phyloP scores from a whole-genome alignment of 441 rosid species.

The Raphanus hybrid region DNA sequence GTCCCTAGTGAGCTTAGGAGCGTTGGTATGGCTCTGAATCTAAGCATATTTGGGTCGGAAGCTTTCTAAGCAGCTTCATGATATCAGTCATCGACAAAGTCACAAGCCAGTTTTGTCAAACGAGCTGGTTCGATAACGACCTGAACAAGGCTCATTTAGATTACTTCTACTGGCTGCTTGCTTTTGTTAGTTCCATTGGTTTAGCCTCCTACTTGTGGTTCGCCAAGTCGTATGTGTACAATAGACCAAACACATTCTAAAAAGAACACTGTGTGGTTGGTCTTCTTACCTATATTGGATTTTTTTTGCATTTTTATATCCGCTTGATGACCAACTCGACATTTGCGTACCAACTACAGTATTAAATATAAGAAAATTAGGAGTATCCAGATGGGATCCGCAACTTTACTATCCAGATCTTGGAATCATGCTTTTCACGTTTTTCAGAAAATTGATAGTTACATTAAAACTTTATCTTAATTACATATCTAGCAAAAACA shows the following conservation, averaged over 20 bases:
- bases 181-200: slow-evolving; percentile 41
- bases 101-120: slow-evolving; percentile 34
- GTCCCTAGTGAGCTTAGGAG: slow-evolving; percentile 6
- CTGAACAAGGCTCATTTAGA: slow-evolving; percentile 55
- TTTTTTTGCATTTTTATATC: background rate
- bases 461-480: background rate
- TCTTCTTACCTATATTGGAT: background rate
- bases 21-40: slow-evolving; percentile 2
- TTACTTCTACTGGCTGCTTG: slow-evolving; percentile 62
- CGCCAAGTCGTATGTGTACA: slow-evolving; percentile 17
- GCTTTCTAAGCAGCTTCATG: slow-evolving; percentile 47
- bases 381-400: background rate
- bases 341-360: background rate
- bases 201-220: slow-evolving; percentile 26
- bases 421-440: background rate
- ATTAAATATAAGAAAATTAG: background rate
- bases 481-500: background rate
- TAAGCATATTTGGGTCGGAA: slow-evolving; percentile 47
- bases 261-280: background rate
- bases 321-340: background rate
- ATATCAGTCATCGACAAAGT: slow-evolving; percentile 41
- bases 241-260: background rate
- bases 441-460: background rate
- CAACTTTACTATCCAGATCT: background rate
- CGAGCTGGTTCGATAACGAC: slow-evolving; percentile 19